Conservation (phyloP, 2,329 filamentous ascomycete species). For the Epichloe glyceriae region DNA sequence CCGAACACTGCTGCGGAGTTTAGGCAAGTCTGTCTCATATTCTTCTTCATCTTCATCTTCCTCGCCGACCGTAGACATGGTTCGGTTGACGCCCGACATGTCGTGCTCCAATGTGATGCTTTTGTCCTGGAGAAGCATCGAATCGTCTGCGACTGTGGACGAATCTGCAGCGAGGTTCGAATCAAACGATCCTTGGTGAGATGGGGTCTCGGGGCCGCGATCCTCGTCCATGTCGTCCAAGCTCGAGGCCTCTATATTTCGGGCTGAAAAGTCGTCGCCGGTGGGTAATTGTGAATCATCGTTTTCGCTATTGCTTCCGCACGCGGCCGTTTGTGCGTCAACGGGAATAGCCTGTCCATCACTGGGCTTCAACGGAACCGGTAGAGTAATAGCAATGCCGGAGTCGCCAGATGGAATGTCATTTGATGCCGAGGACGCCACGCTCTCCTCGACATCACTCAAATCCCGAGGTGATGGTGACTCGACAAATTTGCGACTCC, state of each 20-base stretch:
- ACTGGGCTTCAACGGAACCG: background rate
- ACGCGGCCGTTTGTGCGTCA: background rate
- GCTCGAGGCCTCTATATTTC: background rate
- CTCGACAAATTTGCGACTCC: background rate
- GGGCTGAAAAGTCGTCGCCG: background rate
- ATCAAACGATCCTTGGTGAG: background rate
- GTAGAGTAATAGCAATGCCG: background rate
- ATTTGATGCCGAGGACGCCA: background rate
- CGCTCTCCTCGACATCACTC: background rate
- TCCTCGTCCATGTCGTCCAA: background rate
- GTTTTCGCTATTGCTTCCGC: background rate
- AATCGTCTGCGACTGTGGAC: background rate
- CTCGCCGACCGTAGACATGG: constrained; percentile 9
- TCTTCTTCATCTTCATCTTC: constrained; percentile 13
- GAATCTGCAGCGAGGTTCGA: constrained; percentile 1
- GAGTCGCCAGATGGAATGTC: background rate
- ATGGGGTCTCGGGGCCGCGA: background rate
- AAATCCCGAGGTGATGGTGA: background rate
- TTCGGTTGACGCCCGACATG: constrained; percentile 7
- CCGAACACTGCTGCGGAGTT: constrained; percentile 18
- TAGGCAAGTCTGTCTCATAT: constrained; percentile 24
- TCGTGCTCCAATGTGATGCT: constrained; percentile 4
- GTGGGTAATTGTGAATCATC: background rate
- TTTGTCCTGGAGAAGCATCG: background rate
- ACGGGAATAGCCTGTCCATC: background rate